Base-by-base conservation (phyloP, 108 stramenopile genomes). In the Skeletonema marinoi region DNA sequence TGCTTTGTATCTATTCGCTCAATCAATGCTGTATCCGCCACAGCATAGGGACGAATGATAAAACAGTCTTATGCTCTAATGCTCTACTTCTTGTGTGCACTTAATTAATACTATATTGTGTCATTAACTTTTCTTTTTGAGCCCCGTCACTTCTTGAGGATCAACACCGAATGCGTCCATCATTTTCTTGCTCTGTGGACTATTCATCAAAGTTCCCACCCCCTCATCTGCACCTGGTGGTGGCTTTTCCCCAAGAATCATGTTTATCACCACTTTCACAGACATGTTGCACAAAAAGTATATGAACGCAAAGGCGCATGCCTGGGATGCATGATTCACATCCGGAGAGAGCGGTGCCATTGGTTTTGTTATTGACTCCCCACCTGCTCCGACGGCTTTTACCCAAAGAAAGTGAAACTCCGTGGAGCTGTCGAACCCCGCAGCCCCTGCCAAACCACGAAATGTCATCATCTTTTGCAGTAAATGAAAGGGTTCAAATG, bases 211-310 rank as follows among this genome's bases (percentile, higher is more conserved):
- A 19, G 80, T 73, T 56, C 74, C 61, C 17, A 94, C 56, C 14
- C 92, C 92, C 31, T 74, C 70, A 70, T 90, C 89, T 5, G 90
- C 92, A 12, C 92, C 92, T 10, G 59, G 60, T 16, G 94, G 94
- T 21, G 92, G 82, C 16, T 88, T 75, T 1, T 69, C 80, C 12
- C 87, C 94, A 29, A 93, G 46, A 6, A 77, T 46, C 70, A 81
- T 78, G 50, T 76, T 86, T 9, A 91, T 77, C 38, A 89, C 89
- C 68, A 78, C 85, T 66, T 95, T 95, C 11, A 93, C 87, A 10
- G 85, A 83, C 39, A 90, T 44, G 25, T 73, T 80, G 60, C 81
- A 78, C 68, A 95, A 41, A 19, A 88, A 58, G 66, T 95, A 95
- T 25, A 95, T 74, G 60, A 95, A 90, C 56, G 90, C 66, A 70